Evolutionary conservation across 176 grass and related monocot genomes (phyloP).

Genomic region (Oryza longistaminata): DNA sequence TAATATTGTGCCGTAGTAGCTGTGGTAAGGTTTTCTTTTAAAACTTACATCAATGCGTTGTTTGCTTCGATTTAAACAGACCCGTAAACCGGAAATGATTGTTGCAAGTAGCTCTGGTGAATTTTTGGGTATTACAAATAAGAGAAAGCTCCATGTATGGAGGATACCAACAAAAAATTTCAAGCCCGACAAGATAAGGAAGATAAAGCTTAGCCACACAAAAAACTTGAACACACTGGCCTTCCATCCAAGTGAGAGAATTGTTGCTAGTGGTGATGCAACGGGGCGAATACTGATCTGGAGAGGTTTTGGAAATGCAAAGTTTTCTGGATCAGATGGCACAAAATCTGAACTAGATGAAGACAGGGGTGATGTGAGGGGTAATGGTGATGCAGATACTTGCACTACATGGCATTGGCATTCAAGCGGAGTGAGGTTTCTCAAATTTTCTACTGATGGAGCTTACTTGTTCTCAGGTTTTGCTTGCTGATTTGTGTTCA

Average conservation of each 20-base stretch:
- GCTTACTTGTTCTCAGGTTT: conserved; percentile 95
- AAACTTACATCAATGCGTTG: not conserved
- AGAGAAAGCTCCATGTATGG: conserved; percentile 72
- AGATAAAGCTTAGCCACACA: conserved; percentile 80
- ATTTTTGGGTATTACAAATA: conserved; percentile 74
- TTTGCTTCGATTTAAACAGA: conserved; percentile 52
- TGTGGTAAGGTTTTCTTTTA: not conserved
- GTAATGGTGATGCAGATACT: conserved; percentile 66
- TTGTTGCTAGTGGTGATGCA: conserved; percentile 76
- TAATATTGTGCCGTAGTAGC: not conserved
- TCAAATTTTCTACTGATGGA: conserved; percentile 78
- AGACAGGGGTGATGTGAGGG: conserved; percentile 74
- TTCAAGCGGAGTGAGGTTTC: conserved; percentile 65
- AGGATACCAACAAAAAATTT: conserved; percentile 60
- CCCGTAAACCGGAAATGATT: conserved; percentile 57
- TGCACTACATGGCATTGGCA: conserved; percentile 96
- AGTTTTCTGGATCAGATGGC: conserved; percentile 46
- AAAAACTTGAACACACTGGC: conserved; percentile 62
- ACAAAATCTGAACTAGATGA: conserved; percentile 45
- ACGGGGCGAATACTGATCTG: conserved; percentile 83
- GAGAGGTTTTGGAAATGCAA: conserved; percentile 70
- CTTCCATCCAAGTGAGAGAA: conserved; percentile 79
- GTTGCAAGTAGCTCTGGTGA: conserved; percentile 59
- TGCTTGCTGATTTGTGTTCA: conserved; percentile 2
- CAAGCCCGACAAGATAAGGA: conserved; percentile 63